Percentiles rank a stretch among this genome's conserved stretches.
Conservation (phyloP, 345 rosid species). For the Ceriops decandra region DNA sequence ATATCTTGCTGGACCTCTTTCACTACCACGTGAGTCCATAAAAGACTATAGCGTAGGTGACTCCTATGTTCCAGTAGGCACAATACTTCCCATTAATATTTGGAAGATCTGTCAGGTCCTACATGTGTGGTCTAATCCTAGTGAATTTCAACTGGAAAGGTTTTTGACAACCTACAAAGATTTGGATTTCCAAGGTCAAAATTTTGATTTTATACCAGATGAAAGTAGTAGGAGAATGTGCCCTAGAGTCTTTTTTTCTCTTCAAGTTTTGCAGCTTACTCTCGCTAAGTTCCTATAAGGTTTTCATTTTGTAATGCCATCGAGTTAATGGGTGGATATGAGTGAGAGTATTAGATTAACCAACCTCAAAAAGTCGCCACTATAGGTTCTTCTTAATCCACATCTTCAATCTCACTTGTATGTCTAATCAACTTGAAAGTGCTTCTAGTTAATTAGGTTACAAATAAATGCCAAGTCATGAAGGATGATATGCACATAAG, state of each 20-base stretch:
- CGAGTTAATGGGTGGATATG: no score
- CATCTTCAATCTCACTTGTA: neutral
- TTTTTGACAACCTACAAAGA: neutral
- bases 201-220: neutral
- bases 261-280: no score
- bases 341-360: neutral
- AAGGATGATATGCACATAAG: no score
- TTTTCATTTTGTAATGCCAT: no score
- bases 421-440: no score
- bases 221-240: neutral
- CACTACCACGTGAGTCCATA: neutral
- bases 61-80: conserved; percentile 6
- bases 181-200: neutral
- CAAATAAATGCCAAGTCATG: no score
- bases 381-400: neutral
- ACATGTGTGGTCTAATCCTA: neutral
- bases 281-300: no score
- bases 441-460: no score
- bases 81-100: neutral
- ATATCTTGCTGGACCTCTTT: neutral
- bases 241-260: no score
- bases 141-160: neutral
- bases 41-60: conserved; percentile 10
- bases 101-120: neutral
- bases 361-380: neutral